Evolutionary conservation across 225 moss, liverwort and hornwort genomes (phyloP).

Genomic region (Thuidium tamariscinum): DNA sequence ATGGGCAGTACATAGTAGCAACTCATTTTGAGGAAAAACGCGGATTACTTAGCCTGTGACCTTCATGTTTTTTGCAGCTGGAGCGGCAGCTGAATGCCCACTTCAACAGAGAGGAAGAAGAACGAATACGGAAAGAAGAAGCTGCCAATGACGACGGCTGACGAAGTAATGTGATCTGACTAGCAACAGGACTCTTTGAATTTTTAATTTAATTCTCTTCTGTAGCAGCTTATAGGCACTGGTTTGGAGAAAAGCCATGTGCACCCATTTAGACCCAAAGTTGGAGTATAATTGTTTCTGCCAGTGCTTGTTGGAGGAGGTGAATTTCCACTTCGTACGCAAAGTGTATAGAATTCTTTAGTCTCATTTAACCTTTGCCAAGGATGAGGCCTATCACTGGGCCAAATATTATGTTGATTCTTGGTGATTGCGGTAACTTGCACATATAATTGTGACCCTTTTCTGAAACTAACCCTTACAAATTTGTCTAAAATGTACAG

Average conservation of each 20-base stretch:
- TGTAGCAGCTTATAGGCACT: not conserved
- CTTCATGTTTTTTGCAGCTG: constrained; percentile 1
- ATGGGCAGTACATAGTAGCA: not conserved
- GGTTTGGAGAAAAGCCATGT: not conserved
- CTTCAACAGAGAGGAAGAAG: constrained; percentile 42
- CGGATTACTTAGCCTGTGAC: not conserved
- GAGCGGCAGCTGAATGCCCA: constrained; percentile 44
- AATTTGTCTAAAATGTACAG: not conserved
- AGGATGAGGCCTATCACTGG: not conserved
- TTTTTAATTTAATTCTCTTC: not conserved
- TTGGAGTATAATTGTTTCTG: not conserved
- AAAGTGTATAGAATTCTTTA: not conserved
- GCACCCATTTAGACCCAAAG: not conserved
- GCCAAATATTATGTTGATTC: not conserved
- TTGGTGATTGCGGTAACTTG: not conserved
- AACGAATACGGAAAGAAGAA: constrained; percentile 43
- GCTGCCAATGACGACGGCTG: constrained; percentile 38
- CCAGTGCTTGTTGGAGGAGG: not conserved
- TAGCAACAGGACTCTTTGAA: not conserved
- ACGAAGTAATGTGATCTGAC: not conserved
- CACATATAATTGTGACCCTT: too few relatives aligned
- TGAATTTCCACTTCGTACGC: not conserved
- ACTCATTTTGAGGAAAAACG: not conserved
- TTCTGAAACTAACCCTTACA: too few relatives aligned
- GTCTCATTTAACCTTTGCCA: not conserved